Evolutionary conservation across 1,284 basidiomycete species (phyloP), one percentile per base, ranked within the genome.

Genomic region (Meripilus lineatus): DNA sequence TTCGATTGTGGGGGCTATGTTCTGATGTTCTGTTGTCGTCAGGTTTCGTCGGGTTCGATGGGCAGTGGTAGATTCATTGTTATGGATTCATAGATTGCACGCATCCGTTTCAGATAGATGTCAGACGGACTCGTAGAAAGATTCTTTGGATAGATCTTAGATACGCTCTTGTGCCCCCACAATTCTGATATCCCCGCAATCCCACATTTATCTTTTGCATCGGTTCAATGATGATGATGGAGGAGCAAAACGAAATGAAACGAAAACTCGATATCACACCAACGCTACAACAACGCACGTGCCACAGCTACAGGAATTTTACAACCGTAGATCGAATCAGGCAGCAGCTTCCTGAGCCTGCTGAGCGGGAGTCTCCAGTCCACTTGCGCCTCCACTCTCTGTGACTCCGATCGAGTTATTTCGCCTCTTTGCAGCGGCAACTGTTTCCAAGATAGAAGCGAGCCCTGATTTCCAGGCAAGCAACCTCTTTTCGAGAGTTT

Each of bases 11-110:
- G 22, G n/a, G 25, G 23, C 36, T 20, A 17, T 39, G 18, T 24
- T 20, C 17, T 33, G 37, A 38, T 15, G n/a, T 17, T 13, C 8
- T 32, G 23, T 40, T n/a, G n/a, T n/a, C n/a, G n/a, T 14, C 47
- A 85, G 84, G 87, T 3, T 90, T 90, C 56, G 72, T 83, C 52
- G 86, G 87, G 23, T 90, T 90, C 53, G 87, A 90, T 58, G 87
- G 87, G 45, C 82, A 87, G 48, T 90, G 87, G 86, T 89, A 63
- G 59, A 43, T 7, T 37, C 18, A n/a, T n/a, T n/a, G n/a, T n/a
- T n/a, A n/a, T n/a, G n/a, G n/a, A n/a, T n/a, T n/a, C n/a, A n/a
- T n/a, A n/a, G n/a, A n/a, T n/a, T n/a, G n/a, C n/a, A n/a, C n/a
- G n/a, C n/a, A n/a, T n/a, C n/a, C n/a, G n/a, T n/a, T n/a, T n/a